Base-by-base conservation (phyloP, 331 rosid species). In the Acacia concinna region DNA sequence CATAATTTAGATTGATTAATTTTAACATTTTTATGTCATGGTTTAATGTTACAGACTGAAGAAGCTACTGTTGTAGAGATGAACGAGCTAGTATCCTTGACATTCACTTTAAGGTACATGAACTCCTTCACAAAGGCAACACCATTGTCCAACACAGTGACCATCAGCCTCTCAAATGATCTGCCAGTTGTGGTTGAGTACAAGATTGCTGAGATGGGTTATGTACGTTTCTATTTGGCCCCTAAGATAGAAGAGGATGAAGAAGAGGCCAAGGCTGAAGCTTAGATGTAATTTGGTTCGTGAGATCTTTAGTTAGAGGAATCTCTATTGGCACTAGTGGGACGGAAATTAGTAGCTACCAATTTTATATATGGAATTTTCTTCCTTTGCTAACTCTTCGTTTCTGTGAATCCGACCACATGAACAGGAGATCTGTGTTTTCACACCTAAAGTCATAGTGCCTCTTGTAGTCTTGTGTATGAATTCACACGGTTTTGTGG, bases 181-280 rank as follows among this genome's bases (percentile, higher is more conserved):
- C 83, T 96, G 27, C 98, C 98, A 2, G 97, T 90, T 62, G 97
- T 91, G 12, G 97, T 96, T 20, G 99, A 96, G 87, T 96, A 96
- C 89, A 96, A 91, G 83, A 89, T 93, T 81, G 99, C 97, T 2
- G 98, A 96, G 87, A 91, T 93, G 99, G 99, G 97, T n/a, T 84
- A 96, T 63, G 87, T 96, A 1, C 83, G 99, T 56, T 96, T 93
- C 82, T 96, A 96, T 85, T 75, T 96, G 90, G 99, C 98, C 59
- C 98, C 99, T 14, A 91, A 91, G 89, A 84, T 96, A 30, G 99
- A 96, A 82, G 98, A 96, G 40, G 98, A 96, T 0, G 98, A 93
- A 47, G 99, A 88, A 0, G 98, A 96, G n/a, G 78, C 96, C 3
- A 93, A 89, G 59, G 92, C 97, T 37, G 51, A 88, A 81, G 68